These are phyloP conservation scores for Alternaria incomplexa DNA, from an alignment of 2,329 filamentous ascomycete species.

Conservation along the genomic window DNA sequence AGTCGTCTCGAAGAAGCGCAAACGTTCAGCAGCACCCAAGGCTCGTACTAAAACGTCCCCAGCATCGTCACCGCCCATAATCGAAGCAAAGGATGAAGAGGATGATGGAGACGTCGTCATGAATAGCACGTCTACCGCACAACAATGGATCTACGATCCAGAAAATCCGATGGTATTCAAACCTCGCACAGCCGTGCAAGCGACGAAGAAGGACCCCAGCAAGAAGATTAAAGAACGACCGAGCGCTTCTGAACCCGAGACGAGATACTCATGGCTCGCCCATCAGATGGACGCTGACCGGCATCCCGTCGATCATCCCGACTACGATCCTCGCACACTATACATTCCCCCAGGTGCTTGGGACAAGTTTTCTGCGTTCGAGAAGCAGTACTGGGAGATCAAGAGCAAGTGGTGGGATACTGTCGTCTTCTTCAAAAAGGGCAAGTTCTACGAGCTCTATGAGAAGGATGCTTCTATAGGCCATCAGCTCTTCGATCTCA, in stretches of 20 bases:
- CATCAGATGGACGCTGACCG: constrained; percentile 84
- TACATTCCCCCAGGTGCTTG: constrained; percentile 84
- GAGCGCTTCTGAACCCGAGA: constrained; percentile 79
- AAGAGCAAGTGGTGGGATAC: constrained; percentile 98
- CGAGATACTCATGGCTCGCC: constrained; percentile 89
- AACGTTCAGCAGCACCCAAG: constrained; percentile 69
- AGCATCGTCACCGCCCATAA: constrained; percentile 54
- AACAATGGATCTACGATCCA: constrained; percentile 80
- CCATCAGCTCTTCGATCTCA: constrained; percentile 95
- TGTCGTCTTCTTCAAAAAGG: constrained; percentile 99
- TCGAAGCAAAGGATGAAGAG: constrained; percentile 51
- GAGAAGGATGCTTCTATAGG: constrained; percentile 97
- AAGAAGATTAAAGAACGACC: constrained; percentile 65
- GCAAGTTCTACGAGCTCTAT: constrained; percentile 98
- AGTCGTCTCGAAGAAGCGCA: constrained; percentile 70
- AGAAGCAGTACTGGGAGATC: constrained; percentile 99
- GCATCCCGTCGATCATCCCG: constrained; percentile 77
- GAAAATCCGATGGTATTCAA: constrained; percentile 61
- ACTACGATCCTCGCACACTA: constrained; percentile 90
- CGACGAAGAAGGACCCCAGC: constrained; percentile 41
- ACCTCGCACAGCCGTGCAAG: constrained; percentile 48
- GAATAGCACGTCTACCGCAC: constrained; percentile 70
- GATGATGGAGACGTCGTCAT: constrained; percentile 65
- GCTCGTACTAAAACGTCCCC: constrained; percentile 57
- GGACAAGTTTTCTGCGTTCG: constrained; percentile 87